Evolutionary conservation across 169 alveolate species (phyloP).

Genomic region (Eimeria sp.): DNA sequence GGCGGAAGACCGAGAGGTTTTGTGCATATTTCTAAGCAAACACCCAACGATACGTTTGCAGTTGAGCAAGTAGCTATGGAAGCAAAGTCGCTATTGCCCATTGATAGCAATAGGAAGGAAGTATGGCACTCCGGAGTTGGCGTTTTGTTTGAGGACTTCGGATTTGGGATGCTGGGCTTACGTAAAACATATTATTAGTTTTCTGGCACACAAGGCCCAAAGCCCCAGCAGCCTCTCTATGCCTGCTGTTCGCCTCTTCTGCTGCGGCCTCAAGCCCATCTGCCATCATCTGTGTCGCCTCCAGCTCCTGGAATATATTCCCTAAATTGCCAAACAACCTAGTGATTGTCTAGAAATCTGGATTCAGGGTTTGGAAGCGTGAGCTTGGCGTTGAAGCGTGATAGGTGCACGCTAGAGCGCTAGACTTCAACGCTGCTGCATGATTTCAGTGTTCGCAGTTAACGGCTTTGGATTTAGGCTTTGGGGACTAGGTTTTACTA

Average conservation of each 20-base stretch:
- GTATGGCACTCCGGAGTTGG: not conserved
- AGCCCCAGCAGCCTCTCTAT: slow-evolving; percentile 33
- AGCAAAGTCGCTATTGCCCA: not conserved
- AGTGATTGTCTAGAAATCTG: not conserved
- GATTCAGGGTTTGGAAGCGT: not conserved
- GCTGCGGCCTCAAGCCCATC: slow-evolving; percentile 52
- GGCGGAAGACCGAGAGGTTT: slow-evolving; percentile 13
- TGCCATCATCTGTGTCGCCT: slow-evolving; percentile 25
- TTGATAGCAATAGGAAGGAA: not conserved
- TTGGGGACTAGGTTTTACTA: not conserved
- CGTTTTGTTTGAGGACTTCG: not conserved
- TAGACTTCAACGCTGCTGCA: not conserved
- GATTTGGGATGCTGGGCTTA: not conserved
- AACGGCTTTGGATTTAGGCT: not conserved
- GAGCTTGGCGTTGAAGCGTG: not conserved
- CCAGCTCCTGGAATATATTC: slow-evolving; percentile 14
- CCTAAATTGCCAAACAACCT: not conserved
- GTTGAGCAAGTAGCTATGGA: not conserved
- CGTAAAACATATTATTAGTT: slow-evolving; percentile 16
- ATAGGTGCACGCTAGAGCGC: not conserved
- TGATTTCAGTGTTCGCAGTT: not conserved
- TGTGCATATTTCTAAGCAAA: slow-evolving; percentile 28
- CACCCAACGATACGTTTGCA: not conserved
- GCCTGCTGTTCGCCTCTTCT: slow-evolving; percentile 36
- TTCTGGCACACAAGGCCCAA: slow-evolving; percentile 51